Base-by-base conservation (phyloP, 2,329 filamentous ascomycete species). In the Aspergillus ochraceoroseus region DNA sequence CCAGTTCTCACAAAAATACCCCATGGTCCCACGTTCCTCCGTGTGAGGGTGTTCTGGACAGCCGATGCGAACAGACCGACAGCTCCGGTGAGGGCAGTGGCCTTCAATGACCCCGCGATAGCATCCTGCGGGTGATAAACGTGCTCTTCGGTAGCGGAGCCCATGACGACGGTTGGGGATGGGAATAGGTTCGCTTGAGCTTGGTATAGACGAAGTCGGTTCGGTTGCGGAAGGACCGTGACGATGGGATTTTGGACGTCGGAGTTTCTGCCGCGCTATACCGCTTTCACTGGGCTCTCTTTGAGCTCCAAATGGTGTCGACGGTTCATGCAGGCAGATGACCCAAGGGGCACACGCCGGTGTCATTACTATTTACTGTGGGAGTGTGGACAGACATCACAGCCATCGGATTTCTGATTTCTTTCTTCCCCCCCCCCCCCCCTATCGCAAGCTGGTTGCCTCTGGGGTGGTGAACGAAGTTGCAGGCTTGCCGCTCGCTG, bases 31-130 rank as follows among this genome's bases (percentile, higher is more conserved):
- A 92, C 73, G 66, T 95, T 95, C 63, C 79, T 76, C 72, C 81
- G 88, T 40, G 82, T 76, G 55, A 95, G 76, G 44, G 88, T 87
- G 72, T 94, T 96, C 72, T 89, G 85, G 52, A 94, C 75, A 40
- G 85, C 82, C 35, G 87, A 83, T 46, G 84, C 64, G 65, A 87
- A 75, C 61, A 85, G 70, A 56, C 88, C 88, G 45, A 77, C 76
- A 44, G 71, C 70, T 58, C 80, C 80, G 46, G 82, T 81, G 55
- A 87, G 67, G 49, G 81, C 58, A 27, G 76, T 77, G 47, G 80
- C 79, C 62, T 78, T 80, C 61, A 82, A 69, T 35, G 82, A 76
- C 49, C 76, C 74, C 51, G 76, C 74, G 55, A 94, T 67, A 53
- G 87, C 81, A 75, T 94, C 85, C 65, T 82, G 79, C 33, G 83